Base-by-base conservation (phyloP, 805 yeast genomes). In the Kluyveromyces dobzhanskii region DNA sequence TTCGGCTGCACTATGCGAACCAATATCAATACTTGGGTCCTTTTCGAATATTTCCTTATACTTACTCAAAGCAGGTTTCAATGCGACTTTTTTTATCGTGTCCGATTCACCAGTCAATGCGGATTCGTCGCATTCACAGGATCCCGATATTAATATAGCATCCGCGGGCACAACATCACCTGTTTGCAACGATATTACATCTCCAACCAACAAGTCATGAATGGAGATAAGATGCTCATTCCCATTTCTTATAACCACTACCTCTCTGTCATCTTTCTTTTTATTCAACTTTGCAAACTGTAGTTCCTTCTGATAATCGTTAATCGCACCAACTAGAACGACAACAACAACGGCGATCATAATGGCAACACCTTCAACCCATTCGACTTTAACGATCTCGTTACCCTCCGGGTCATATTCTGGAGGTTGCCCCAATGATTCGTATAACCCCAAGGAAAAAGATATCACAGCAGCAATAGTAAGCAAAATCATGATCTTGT, bases 311-410 rank as follows among this genome's bases (percentile, higher is more conserved):
- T 92, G 96, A 67, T 83, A 92, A 63, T 92, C 98, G 60, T 92
- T 92, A n/a, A 76, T 81, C 2, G 96, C 92, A 36, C 97, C 95
- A 11, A 94, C 98, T 2, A 85, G 47, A 4, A 90, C 95, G 25
- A 92, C 97, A 43, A 92, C 90, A 4, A 76, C 53, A 17, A 92
- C 84, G 16, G 99, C 99, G 3, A 82, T 82, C 49, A 92, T 75
- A 56, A 92, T 92, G 30, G 98, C 99, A 28, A 88, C 95, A 50
- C 99, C 99, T 67, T 92, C 99, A 35, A 94, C 95, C 97, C 97
- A 92, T 53, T 90, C 95, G 24, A 92, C 94, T 51, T 78, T 75
- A 13, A 97, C 96, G 40, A 78, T 59, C 16, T 76, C 68, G 17
- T 76, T 69, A 19, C 95, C 95, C 46, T 85, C 85, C 4, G 73